Conservation (phyloP, 2,329 filamentous ascomycete genomes). For the Xylariaceae sp. region DNA sequence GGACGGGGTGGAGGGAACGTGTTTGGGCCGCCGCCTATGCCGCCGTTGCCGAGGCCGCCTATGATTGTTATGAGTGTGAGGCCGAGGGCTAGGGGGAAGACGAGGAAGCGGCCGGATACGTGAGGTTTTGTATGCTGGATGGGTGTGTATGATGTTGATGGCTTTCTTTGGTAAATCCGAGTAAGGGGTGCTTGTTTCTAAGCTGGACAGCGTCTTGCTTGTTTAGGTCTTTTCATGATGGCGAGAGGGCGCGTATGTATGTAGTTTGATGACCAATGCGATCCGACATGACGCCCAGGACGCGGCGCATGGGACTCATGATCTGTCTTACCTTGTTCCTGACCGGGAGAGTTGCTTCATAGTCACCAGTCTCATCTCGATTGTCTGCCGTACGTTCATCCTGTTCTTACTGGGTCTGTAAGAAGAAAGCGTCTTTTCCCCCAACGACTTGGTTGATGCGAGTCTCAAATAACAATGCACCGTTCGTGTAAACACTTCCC, state of each 20-base stretch:
- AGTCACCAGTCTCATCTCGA: no score
- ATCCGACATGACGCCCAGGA: no score
- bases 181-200: no score
- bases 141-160: neutral
- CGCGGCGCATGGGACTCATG: neutral
- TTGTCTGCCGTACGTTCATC: neutral
- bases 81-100: slow-evolving; percentile 21
- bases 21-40: slow-evolving; percentile 3
- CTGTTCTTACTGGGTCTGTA: neutral
- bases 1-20: slow-evolving; percentile 9
- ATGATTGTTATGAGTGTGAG: neutral
- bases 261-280: neutral
- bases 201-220: no score
- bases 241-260: neutral
- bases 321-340: neutral
- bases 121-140: neutral
- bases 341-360: neutral
- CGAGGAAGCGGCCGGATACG: slow-evolving; percentile 21
- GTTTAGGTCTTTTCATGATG: neutral
- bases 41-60: slow-evolving; percentile 2
- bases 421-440: neutral
- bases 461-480: no score
- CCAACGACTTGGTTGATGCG: no score
- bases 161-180: neutral
- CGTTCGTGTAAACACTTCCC: no score